phyloP scores from a whole-genome alignment of 306 rosid species.

The Begonia peltatifolia region DNA sequence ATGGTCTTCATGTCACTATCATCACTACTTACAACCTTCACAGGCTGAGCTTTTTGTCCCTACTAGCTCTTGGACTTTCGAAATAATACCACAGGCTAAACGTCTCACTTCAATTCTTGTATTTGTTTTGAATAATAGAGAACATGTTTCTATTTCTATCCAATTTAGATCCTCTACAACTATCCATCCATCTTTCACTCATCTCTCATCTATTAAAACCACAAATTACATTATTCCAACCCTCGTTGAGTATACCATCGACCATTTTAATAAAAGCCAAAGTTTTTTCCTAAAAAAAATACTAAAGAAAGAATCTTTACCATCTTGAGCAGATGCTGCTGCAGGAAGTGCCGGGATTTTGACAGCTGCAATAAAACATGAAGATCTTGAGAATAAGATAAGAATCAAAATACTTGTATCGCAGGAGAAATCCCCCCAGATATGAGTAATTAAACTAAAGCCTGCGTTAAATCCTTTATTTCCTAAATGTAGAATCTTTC shows the following conservation, averaged over 20 bases:
- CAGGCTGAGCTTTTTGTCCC: too few relatives aligned
- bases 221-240: not conserved
- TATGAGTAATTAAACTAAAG: not conserved
- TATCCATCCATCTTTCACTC: too few relatives aligned
- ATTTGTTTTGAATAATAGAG: too few relatives aligned
- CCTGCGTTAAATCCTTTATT: too few relatives aligned
- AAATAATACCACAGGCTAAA: not conserved
- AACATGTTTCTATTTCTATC: too few relatives aligned
- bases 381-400: not conserved
- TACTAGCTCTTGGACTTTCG: too few relatives aligned
- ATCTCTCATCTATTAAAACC: not conserved
- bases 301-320: constrained; percentile 18
- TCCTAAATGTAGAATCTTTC: not conserved
- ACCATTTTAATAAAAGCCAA: not conserved
- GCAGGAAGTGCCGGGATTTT: constrained; percentile 98
- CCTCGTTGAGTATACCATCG: not conserved
- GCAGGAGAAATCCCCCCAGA: not conserved
- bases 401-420: constrained; percentile 3
- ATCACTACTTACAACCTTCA: too few relatives aligned
- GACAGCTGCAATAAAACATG: constrained; percentile 42
- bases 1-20: too few relatives aligned
- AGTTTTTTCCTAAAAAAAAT: not conserved
- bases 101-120: not conserved
- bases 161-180: too few relatives aligned
- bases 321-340: constrained; percentile 57